Conservation (phyloP, 306 rosid genomes). For the Quercus gilva region DNA sequence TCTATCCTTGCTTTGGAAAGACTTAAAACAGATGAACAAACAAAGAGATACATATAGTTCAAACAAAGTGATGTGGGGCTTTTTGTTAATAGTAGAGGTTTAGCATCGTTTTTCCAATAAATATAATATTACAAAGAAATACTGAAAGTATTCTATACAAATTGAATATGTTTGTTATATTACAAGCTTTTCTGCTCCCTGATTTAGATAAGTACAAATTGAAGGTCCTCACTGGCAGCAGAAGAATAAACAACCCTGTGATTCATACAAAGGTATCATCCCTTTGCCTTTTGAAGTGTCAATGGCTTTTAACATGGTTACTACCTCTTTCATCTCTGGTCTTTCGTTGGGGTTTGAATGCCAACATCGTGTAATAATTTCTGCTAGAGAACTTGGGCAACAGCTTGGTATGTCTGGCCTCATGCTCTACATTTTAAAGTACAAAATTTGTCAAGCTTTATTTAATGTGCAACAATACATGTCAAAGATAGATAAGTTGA, state of each 20-base stretch:
- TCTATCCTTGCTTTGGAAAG: background rate
- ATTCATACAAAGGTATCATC: background rate
- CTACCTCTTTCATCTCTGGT: slow-evolving; percentile 20
- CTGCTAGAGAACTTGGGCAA: slow-evolving; percentile 15
- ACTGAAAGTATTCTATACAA: background rate
- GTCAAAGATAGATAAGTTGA: background rate
- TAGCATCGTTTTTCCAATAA: background rate
- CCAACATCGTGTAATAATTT: slow-evolving; percentile 15
- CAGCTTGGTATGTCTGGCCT: slow-evolving; percentile 9
- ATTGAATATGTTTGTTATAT: too few relatives aligned
- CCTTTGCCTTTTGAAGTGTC: background rate
- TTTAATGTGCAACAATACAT: background rate
- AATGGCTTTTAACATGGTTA: slow-evolving; percentile 2
- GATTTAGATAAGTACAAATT: background rate
- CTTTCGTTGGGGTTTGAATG: slow-evolving; percentile 14
- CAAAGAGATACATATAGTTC: background rate
- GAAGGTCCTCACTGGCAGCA: background rate
- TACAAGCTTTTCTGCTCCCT: too few relatives aligned
- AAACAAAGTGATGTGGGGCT: background rate
- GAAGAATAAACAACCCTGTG: background rate
- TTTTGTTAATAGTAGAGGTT: background rate
- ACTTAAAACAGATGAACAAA: background rate
- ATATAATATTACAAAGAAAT: background rate
- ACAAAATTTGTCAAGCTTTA: background rate
- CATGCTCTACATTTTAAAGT: slow-evolving; percentile 3